phyloP scores from a whole-genome alignment of 2,329 filamentous ascomycete genomes.

The Pseudogymnoascus sp. region DNA sequence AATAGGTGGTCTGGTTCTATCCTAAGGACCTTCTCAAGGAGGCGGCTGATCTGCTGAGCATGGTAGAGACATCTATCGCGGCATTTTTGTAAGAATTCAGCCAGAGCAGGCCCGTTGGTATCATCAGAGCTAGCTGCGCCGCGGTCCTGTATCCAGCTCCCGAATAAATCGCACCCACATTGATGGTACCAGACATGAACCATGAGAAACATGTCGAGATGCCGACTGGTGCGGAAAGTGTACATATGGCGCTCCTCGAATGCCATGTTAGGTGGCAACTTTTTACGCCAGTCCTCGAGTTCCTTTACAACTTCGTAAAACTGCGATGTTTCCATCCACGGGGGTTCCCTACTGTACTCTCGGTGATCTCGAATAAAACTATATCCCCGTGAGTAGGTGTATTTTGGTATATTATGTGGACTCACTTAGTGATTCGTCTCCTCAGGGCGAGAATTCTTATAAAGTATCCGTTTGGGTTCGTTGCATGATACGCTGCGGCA shows the following conservation, averaged over 20 bases:
- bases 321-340: conserved; percentile 2
- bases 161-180: neutral
- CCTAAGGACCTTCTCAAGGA: conserved; percentile 5
- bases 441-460: conserved; percentile 6
- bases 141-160: conserved; percentile 16
- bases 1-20: conserved; percentile 8
- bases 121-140: conserved; percentile 16
- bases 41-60: neutral
- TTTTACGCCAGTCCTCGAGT: conserved; percentile 8
- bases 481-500: conserved; percentile 1
- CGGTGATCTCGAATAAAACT: neutral
- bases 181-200: conserved; percentile 11
- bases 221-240: conserved; percentile 6
- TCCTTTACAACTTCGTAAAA: conserved; percentile 7
- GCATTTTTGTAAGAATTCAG: conserved; percentile 9
- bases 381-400: neutral
- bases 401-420: neutral
- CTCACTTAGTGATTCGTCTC: conserved; percentile 10
- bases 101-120: conserved; percentile 9
- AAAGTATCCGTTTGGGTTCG: conserved; percentile 9
- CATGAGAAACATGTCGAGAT: conserved; percentile 13
- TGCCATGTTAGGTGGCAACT: neutral
- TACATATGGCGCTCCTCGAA: conserved; percentile 10
- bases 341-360: neutral
- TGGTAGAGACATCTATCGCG: neutral